Evolutionary conservation across 164 flowering plant genomes (phyloP).

Genomic region (Vitis cinerea): DNA sequence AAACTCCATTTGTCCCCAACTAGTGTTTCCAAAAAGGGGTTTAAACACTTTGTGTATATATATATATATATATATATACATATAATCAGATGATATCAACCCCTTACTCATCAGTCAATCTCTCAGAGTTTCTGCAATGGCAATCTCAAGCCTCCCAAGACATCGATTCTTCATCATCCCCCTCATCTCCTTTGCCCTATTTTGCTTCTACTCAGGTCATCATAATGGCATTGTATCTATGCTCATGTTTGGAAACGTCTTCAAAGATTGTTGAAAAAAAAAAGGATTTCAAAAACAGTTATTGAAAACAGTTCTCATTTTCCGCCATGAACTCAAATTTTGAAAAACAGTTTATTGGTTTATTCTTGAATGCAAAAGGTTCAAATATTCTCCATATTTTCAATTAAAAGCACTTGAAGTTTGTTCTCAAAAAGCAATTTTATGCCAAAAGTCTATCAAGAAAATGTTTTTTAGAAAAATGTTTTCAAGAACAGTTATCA

Average conservation of each 20-base stretch:
- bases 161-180: not conserved
- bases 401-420: too few relatives aligned
- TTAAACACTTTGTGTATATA: not conserved
- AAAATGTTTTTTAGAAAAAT: too few relatives aligned
- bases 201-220: slow-evolving; percentile 13
- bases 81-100: slow-evolving; percentile 2
- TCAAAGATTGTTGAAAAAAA: not conserved
- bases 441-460: too few relatives aligned
- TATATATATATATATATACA: not conserved
- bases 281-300: too few relatives aligned
- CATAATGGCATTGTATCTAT: too few relatives aligned
- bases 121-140: slow-evolving; percentile 7
- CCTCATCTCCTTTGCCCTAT: slow-evolving; percentile 6
- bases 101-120: not conserved
- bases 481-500: too few relatives aligned
- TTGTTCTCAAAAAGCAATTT: too few relatives aligned
- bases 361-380: too few relatives aligned
- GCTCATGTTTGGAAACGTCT: too few relatives aligned
- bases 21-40: not conserved
- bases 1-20: slow-evolving; percentile 1
- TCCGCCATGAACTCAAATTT: not conserved
- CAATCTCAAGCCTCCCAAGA: slow-evolving; percentile 1
- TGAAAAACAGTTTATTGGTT: not conserved
- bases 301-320: not conserved
- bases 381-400: too few relatives aligned